Evolutionary conservation across 1,284 basidiomycete species (phyloP), one percentile per base, ranked within the genome.

Genomic region (Trichosporon coremiiforme): DNA sequence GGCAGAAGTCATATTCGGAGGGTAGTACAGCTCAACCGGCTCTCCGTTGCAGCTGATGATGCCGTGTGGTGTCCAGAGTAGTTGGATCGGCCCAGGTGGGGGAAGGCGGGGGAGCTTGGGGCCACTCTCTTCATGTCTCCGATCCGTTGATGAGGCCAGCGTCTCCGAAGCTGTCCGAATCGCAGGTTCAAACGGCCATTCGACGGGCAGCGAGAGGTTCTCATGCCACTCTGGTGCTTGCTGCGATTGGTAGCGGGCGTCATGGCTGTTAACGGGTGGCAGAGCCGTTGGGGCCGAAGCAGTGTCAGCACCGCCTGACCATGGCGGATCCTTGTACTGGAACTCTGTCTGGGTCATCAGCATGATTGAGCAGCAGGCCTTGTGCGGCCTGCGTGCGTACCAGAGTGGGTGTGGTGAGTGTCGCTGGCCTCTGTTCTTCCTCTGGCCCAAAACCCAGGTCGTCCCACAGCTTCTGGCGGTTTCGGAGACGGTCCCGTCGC

Each of bases 61-160:
- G 10, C 57, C 57, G 31, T 33, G 57, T 29, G 57, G 57, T 10
- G 57, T 62, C 57, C 57, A 62, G 8, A 62, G 31, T 4, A 62
- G 31, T 29, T 62, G 57, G 17, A 62, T 62, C 12, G 57, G 57
- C 13, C 33, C 13, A 2, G 57, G 10, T 8, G 13, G 29, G 15
- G 31, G 57, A 33, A 4, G 29, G 31, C 31, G 6, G 1, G 57
- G 17, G 9, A 38, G 12, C 13, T 13, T 10, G 3, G 25, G 25
- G 25, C 25, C 25, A 25, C 25, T 25, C 25, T 25, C 25, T 25
- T 25, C 25, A 25, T 25, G 25, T 25, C 25, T 25, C 25, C 25
- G 25, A 25, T 25, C 25, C 25, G 25, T 13, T 3, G 36, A 3
- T 38, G 36, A 38, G 8, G 41, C 17, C 8, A 5, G 3, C 41